These are phyloP conservation scores for Aspergillus spinulosporus DNA, from an alignment of 2,329 filamentous ascomycete genomes.

Conservation along the genomic window DNA sequence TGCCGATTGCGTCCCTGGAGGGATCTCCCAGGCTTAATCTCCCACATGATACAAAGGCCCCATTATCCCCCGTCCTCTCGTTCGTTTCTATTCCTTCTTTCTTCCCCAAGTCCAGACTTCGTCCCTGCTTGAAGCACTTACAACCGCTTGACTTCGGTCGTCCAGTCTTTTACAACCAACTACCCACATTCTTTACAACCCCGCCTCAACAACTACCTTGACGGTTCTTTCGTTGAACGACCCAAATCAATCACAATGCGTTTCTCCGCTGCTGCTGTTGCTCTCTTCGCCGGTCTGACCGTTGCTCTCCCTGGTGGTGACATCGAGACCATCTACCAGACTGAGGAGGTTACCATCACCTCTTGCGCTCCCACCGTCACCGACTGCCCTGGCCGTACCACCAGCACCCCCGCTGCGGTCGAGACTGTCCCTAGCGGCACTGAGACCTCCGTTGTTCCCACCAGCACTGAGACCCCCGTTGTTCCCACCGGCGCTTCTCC, in stretches of 20 bases:
- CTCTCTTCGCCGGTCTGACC: constrained; percentile 44
- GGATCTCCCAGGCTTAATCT: constrained; percentile 40
- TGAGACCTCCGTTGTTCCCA: constrained; percentile 3
- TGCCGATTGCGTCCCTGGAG: constrained; percentile 21
- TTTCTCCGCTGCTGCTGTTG: constrained; percentile 44
- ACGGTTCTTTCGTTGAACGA: constrained; percentile 31
- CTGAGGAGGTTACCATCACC: constrained; percentile 63
- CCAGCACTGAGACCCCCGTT: background rate
- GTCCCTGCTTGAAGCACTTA: constrained; percentile 34
- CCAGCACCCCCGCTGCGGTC: constrained; percentile 23
- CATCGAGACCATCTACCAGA: constrained; percentile 56
- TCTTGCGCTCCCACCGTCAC: constrained; percentile 61
- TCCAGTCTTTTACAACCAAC: constrained; percentile 45
- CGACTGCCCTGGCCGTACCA: constrained; percentile 53
- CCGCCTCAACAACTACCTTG: constrained; percentile 28
- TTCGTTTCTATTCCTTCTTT: constrained; percentile 30
- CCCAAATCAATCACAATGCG: constrained; percentile 42
- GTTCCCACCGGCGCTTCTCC: constrained; percentile 12
- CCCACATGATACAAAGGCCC: constrained; percentile 42
- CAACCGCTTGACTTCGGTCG: constrained; percentile 45
- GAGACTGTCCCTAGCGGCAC: constrained; percentile 4
- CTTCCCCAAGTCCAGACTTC: constrained; percentile 34
- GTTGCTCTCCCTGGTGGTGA: constrained; percentile 38
- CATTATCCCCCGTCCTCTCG: constrained; percentile 25
- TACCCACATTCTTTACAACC: constrained; percentile 33